Conservation (phyloP, 192 early-diverging fungal species). For the Coemansia sp. region DNA sequence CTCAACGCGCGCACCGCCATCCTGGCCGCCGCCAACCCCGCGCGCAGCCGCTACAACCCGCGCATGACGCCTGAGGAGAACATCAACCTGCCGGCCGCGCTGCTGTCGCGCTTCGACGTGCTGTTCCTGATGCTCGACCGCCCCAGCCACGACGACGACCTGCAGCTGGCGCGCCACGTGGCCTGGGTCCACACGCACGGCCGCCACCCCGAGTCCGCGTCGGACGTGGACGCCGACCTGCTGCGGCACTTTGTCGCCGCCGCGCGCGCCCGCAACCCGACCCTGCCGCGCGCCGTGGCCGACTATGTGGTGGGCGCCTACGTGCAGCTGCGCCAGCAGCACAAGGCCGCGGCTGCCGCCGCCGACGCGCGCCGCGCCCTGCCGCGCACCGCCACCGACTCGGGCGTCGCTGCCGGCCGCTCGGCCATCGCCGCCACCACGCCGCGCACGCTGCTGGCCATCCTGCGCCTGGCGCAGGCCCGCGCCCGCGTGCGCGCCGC, state of each 20-base stretch:
- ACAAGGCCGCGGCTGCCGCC: conserved; percentile 34
- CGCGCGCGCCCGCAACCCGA: conserved; percentile 69
- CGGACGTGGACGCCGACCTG: conserved; percentile 66
- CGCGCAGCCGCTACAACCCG: conserved; percentile 93
- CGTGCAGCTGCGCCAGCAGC: conserved; percentile 67
- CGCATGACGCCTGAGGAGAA: conserved; percentile 86
- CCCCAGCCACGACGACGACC: conserved; percentile 72
- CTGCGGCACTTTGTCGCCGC: conserved; percentile 88
- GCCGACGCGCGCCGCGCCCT: conserved; percentile 9
- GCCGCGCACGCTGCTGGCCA: conserved; percentile 77
- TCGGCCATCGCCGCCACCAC: conserved; percentile 44
- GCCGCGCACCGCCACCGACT: conserved; percentile 19
- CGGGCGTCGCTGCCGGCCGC: conserved; percentile 13
- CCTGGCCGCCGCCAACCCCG: conserved; percentile 94
- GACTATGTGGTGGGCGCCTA: conserved; percentile 88
- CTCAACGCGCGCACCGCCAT: conserved; percentile 94
- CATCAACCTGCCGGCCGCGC: conserved; percentile 93
- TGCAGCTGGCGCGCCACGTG: conserved; percentile 80
- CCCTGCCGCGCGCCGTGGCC: conserved; percentile 68
- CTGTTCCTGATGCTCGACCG: conserved; percentile 87
- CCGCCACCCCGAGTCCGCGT: conserved; percentile 65
- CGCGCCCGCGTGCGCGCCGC: conserved; percentile 74
- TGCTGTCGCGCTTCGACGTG: conserved; percentile 90
- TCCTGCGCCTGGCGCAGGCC: conserved; percentile 79
- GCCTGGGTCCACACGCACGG: conserved; percentile 90